Conservation (phyloP, 257 asterid species). For the Coffea canephora region DNA sequence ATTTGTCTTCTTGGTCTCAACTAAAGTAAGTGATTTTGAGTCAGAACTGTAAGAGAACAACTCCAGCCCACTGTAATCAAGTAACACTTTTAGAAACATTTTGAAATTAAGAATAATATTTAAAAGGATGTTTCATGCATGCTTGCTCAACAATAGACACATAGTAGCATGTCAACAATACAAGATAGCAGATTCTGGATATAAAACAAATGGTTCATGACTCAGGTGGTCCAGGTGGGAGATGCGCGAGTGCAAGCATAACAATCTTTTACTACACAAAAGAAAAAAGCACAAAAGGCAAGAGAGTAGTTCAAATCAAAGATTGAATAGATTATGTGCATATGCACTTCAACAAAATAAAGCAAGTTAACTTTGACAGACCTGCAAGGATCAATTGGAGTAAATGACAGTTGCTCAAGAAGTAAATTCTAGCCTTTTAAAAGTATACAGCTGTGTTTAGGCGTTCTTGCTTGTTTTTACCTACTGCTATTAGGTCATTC, state of each 20-base stretch:
- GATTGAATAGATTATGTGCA: not conserved
- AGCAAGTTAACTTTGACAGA: not conserved
- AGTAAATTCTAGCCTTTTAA: not conserved
- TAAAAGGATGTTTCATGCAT: not conserved
- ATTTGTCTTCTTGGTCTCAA: slow-evolving; percentile 65
- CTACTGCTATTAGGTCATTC: not conserved
- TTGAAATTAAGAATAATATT: slow-evolving; percentile 7
- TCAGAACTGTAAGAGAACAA: slow-evolving; percentile 55
- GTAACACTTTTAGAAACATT: slow-evolving; percentile 25
- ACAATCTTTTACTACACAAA: not conserved
- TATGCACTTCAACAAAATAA: not conserved
- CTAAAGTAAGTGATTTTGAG: slow-evolving; percentile 61
- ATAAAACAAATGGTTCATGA: not conserved
- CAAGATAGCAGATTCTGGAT: not conserved
- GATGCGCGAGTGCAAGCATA: not conserved
- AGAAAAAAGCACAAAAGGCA: not conserved
- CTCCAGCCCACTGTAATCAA: slow-evolving; percentile 78
- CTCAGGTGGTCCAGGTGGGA: not conserved
- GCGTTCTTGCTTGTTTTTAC: not conserved
- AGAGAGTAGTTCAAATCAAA: not conserved
- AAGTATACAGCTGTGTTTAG: not conserved
- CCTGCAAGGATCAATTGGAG: not conserved
- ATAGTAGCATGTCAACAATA: not conserved
- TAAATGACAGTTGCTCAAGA: not conserved
- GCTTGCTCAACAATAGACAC: not conserved